Evolutionary conservation across 805 yeast genomes (phyloP), one percentile per base, ranked within the genome.

Genomic region (Hanseniaspora lachancei): DNA sequence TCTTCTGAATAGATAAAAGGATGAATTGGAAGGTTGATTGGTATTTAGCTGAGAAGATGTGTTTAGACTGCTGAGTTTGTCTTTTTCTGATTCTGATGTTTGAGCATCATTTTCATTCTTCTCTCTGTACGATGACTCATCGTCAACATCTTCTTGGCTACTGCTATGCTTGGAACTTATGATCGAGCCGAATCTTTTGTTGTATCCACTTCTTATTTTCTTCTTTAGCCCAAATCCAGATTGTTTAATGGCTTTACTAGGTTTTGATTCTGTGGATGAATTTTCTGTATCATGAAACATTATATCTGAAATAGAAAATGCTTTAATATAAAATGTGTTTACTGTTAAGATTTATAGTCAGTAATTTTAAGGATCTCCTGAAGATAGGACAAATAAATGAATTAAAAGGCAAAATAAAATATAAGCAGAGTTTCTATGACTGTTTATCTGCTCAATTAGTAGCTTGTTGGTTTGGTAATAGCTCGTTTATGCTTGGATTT

Each of bases 121-220:
- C 16, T n/a, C n/a, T 7, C 43, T 13, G 24, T 21, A n/a, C 10
- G n/a, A 13, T 5, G 24, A 4, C 21, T 41, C 44, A 5, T 41
- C 29, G 12, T 15, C 24, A 23, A 41, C n/a, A 12, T 41, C 44
- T 23, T 38, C 32, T 38, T 48, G 23, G n/a, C 43, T 38, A 21
- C 23, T 36, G 18, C 23, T 23, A 10, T 16, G 23, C 27, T 48
- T 36, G 5, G 52, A 48, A 13, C 35, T 48, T 10, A 39, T 39
- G 12, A 44, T n/a, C 5, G 50, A 53, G 47, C 55, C 54, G 23
- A 36, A 38, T 48, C 58, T 57, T 49, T 56, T 48, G 20, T 34
- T 24, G n/a, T 34, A 20, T 2, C 49, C 29, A 21, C 38, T 42
- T 47, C 52, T 47, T 13, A 47, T 32, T 20, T 27, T 34, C 9